Percentiles rank a stretch among this genome's conserved stretches.
Conservation (phyloP, 257 asterid species). For the Paulownia fortunei region DNA sequence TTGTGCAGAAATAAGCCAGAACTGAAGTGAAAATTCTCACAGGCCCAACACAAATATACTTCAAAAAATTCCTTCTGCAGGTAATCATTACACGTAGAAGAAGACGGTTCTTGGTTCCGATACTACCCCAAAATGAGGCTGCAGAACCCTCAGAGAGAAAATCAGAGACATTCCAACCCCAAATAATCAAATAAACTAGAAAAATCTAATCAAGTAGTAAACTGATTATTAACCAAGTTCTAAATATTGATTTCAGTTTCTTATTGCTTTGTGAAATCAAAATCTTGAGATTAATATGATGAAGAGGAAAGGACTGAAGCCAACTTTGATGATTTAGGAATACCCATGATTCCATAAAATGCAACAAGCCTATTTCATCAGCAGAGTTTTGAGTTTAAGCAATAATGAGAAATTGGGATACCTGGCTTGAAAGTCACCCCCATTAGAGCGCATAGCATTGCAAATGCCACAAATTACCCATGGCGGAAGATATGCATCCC, state of each 20-base stretch:
- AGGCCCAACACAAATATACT: background rate
- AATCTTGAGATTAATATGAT: background rate
- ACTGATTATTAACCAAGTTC: background rate
- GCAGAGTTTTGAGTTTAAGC: background rate
- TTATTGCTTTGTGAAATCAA: background rate
- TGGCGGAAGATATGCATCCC: slow-evolving; percentile 79
- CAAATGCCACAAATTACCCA: slow-evolving; percentile 83
- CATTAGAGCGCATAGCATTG: slow-evolving; percentile 63
- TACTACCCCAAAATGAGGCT: background rate
- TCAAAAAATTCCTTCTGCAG: slow-evolving; percentile 1
- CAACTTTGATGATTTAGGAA: background rate
- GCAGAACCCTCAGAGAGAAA: background rate
- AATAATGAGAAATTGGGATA: slow-evolving; percentile 40
- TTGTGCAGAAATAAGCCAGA: background rate
- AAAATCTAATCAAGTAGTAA: background rate
- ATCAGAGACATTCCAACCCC: no score
- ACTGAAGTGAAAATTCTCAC: background rate
- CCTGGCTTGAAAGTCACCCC: slow-evolving; percentile 83
- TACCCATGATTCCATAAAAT: background rate
- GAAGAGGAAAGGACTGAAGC: background rate
- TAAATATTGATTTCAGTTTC: background rate
- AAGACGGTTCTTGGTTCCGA: background rate
- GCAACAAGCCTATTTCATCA: background rate
- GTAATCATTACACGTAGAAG: background rate
- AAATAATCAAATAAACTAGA: background rate